A percentile compares a stretch with the other conserved stretches of the same genome.
Evolutionary conservation across 371 early-diverging fungal species (phyloP).

Genomic region (Blyttiomyces sp.): DNA sequence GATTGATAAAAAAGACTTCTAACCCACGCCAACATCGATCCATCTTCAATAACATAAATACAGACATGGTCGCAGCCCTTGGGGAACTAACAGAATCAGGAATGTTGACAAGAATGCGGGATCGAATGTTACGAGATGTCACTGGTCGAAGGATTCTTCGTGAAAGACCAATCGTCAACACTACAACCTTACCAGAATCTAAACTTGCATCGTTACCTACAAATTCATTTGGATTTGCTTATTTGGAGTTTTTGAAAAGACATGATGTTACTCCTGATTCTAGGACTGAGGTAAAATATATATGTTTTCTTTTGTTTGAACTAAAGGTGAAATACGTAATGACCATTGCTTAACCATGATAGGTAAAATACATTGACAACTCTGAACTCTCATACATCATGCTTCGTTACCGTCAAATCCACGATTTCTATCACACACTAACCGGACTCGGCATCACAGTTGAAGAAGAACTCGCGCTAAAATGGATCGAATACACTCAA

Average conservation of each 20-base stretch:
- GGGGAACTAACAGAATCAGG: constrained; percentile 83
- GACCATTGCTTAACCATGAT: neutral
- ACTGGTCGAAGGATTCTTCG: constrained; percentile 80
- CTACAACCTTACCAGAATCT: constrained; percentile 18
- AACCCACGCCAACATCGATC: no score
- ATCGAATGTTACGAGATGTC: constrained; percentile 71
- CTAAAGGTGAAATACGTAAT: no score
- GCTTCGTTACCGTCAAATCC: constrained; percentile 87
- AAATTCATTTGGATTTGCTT: constrained; percentile 83
- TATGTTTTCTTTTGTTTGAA: neutral
- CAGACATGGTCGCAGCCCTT: constrained; percentile 88
- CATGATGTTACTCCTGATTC: constrained; percentile 83
- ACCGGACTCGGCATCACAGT: constrained; percentile 82
- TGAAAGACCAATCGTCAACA: constrained; percentile 73
- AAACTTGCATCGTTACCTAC: constrained; percentile 44
- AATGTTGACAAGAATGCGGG: constrained; percentile 65
- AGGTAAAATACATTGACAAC: constrained; percentile 82
- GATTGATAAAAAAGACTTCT: no score
- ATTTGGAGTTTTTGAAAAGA: constrained; percentile 72
- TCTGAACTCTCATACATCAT: constrained; percentile 92
- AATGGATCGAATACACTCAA: constrained; percentile 92
- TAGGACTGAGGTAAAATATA: constrained; percentile 62
- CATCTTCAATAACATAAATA: no score
- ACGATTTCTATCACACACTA: constrained; percentile 91
- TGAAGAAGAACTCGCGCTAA: constrained; percentile 89